Evolutionary conservation across 495 filamentous ascomycete genomes (phyloP).

Genomic region (Penicillium samsonianum): DNA sequence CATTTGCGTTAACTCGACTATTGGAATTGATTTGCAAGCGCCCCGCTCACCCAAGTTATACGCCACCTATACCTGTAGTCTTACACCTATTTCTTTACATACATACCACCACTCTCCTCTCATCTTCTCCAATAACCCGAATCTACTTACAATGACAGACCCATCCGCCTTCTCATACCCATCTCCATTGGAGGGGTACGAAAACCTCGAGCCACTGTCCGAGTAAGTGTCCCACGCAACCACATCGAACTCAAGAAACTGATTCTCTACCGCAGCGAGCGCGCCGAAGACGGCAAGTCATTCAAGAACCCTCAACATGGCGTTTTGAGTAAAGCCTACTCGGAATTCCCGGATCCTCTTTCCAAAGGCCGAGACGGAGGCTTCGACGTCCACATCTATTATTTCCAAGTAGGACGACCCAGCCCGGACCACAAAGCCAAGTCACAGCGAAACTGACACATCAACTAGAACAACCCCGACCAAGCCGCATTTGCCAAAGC

Average conservation of each 20-base stretch:
- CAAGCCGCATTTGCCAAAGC: conserved; percentile 67
- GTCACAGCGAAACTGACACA: background rate
- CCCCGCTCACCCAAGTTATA: background rate
- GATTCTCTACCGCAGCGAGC: conserved; percentile 32
- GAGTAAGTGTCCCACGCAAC: conserved; percentile 47
- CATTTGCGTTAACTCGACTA: background rate
- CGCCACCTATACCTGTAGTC: background rate
- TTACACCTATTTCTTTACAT: background rate
- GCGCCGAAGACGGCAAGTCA: conserved; percentile 65
- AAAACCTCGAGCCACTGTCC: conserved; percentile 60
- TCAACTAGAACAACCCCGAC: conserved; percentile 52
- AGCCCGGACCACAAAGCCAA: background rate
- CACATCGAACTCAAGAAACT: background rate
- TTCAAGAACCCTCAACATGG: conserved; percentile 59
- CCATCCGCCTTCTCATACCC: conserved; percentile 52
- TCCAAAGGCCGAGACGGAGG: conserved; percentile 60
- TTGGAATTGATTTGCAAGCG: conserved; percentile 19
- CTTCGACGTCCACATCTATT: conserved; percentile 83
- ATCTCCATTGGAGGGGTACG: conserved; percentile 68
- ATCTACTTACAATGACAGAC: conserved; percentile 34
- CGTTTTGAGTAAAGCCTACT: conserved; percentile 62
- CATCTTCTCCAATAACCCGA: background rate
- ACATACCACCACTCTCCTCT: background rate
- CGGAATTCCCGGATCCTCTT: conserved; percentile 63
- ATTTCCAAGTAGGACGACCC: conserved; percentile 48